Evolutionary conservation across 805 yeast genomes (phyloP), one percentile per base, ranked within the genome.

Genomic region (Lachancea cidri): DNA sequence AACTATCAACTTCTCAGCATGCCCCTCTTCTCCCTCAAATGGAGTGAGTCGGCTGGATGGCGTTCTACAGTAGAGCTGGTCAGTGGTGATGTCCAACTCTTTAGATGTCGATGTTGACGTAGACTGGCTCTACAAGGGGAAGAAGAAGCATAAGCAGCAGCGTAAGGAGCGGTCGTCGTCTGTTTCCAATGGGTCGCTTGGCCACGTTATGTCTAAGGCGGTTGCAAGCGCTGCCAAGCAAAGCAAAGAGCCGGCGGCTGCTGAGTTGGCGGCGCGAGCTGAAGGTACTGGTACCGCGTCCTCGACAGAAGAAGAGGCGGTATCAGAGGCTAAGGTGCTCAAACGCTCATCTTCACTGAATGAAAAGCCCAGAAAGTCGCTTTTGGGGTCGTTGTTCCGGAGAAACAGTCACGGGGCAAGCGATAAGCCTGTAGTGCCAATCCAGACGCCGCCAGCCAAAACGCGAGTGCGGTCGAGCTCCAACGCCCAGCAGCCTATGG

Each of bases 41-140:
- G 7, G 27, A 22, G 9, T 7, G 11, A 22, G 9, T 11, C 27
- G 27, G 27, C 27, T 11, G 27, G 27, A 22, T 22, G 27, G 27
- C 27, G 11, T 22, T 22, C 27, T 7, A 7, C 27, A 22, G 27
- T 11, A 22, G 27, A 22, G 27, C 11, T 22, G 27, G 27, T 20
- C 17, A 29, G 17, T 18, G 31, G 36, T 15, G 11, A 44, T 44
- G 44, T 33, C 38, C 19, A 38, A 44, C 31, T 44, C 42, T 13
- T 33, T 44, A 33, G 62, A 52, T 22, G 50, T 57, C 13, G 64
- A 81, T 52, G 82, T 85, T 33, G 91, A 84, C 50, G 88, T 85
- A 9, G 94, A 84, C 55, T 85, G 95, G 95, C 67, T 85, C 19
- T 84, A 84, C 56, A 70, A 87, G 52, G 89, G 89, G n/a, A 81